These are phyloP conservation scores for Leishmania mexicana DNA, from an alignment of 208 protist species.

Conservation along the genomic window DNA sequence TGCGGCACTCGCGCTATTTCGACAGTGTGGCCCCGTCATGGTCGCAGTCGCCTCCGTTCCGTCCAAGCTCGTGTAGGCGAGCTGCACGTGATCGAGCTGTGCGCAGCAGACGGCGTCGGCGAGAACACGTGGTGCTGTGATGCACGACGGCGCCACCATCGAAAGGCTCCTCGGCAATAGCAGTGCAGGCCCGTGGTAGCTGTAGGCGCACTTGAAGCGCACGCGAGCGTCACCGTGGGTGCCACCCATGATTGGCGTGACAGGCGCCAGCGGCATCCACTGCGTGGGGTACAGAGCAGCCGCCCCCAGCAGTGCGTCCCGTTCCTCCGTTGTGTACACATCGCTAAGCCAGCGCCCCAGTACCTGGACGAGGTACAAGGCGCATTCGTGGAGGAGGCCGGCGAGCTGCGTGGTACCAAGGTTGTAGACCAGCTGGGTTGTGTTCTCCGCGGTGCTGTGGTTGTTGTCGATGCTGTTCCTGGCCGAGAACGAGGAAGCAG, in stretches of 20 bases:
- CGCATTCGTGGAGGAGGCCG: conserved; percentile 18
- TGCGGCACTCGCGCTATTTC: not conserved
- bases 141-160: not conserved
- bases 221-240: conserved; percentile 4
- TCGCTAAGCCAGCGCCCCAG: conserved; percentile 25
- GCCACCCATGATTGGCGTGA: not conserved
- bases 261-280: conserved; percentile 21
- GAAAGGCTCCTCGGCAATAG: not conserved
- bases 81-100: conserved; percentile 21
- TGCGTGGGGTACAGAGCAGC: conserved; percentile 23
- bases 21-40: too few species aligned
- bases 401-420: conserved; percentile 24
- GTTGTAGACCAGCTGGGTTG: conserved; percentile 13
- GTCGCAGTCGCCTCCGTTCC: not conserved
- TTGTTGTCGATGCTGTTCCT: not conserved
- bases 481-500: not conserved
- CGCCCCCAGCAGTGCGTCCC: conserved; percentile 24
- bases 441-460: not conserved
- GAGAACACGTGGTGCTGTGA: conserved; percentile 1
- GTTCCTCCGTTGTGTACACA: conserved; percentile 14
- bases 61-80: not conserved
- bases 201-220: conserved; percentile 24
- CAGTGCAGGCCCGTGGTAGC: conserved; percentile 23
- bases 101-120: conserved; percentile 26
- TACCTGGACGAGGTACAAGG: conserved; percentile 26